These are phyloP conservation scores for Mycosphaerella sp. DNA, from an alignment of 2,329 filamentous ascomycete genomes.

Conservation along the genomic window DNA sequence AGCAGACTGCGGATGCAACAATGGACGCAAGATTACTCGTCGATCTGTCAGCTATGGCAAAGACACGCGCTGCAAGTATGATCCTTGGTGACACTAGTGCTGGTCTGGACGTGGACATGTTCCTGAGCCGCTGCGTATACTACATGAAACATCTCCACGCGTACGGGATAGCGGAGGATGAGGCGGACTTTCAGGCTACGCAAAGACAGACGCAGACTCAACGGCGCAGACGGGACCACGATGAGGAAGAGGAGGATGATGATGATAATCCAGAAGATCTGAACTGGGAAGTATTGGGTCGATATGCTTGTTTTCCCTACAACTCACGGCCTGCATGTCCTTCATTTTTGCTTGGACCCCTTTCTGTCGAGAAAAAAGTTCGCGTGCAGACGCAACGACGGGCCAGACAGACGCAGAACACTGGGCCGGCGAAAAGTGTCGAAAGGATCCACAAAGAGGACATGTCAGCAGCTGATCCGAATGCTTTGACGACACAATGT, in stretches of 20 bases:
- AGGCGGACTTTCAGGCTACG: conserved; percentile 31
- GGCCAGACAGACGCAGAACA: conserved; percentile 61
- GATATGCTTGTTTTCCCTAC: conserved; percentile 65
- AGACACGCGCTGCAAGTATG: conserved; percentile 68
- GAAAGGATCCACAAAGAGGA: conserved; percentile 70
- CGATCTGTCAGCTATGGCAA: conserved; percentile 69
- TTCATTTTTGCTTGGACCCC: conserved; percentile 78
- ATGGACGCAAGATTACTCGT: conserved; percentile 85
- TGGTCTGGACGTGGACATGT: conserved; percentile 83
- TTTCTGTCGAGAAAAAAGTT: conserved; percentile 80
- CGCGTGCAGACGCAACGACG: conserved; percentile 65
- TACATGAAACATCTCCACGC: conserved; percentile 62
- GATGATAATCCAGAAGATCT: conserved; percentile 62
- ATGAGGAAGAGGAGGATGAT: conserved; percentile 50
- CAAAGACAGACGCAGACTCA: conserved; percentile 16
- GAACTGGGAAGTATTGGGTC: conserved; percentile 81
- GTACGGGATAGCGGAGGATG: conserved; percentile 50
- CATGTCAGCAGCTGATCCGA: conserved; percentile 67
- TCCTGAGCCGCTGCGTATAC: conserved; percentile 79
- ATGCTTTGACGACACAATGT: conserved; percentile 73
- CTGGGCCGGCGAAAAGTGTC: conserved; percentile 63
- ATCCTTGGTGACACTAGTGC: conserved; percentile 65
- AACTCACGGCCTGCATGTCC: conserved; percentile 69
- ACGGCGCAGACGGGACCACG: conserved; percentile 18
- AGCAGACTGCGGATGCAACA: conserved; percentile 82